Evolutionary conservation across 2,329 filamentous ascomycete species (phyloP), one percentile per base, ranked within the genome.

Genomic region (Nemania sp.): DNA sequence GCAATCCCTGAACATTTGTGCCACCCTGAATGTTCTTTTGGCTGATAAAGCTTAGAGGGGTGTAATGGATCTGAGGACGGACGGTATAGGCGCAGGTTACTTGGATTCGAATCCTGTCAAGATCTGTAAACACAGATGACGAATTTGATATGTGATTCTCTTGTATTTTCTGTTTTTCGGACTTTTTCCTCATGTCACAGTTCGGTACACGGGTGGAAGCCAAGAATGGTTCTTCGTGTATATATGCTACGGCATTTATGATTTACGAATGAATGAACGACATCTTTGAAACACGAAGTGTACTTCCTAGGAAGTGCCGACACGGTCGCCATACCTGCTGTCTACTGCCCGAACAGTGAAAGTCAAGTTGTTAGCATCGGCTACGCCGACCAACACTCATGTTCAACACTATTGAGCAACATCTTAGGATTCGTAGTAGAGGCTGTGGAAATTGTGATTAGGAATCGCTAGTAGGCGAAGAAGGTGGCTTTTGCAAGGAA

Each of bases 301-400:
- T 3, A 31, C 11, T 31, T n/a, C n/a, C n/a, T n/a, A n/a, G n/a
- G n/a, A n/a, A 31, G 28, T 9, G 28, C 30, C 11, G 4, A 24
- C 14, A 42, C 11, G 9, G 15, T 23, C 17, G 40, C 20, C 11
- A 26, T 40, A 28, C 31, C n/a, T 19, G 30, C 22, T 41, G 31
- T 45, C 44, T 37, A 53, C 44, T 41, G 42, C 49, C 22, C 31
- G 34, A 42, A 56, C 6, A 24, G 31, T 34, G 17, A 31, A 55
- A 45, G 31, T 23, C 34, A n/a, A n/a, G n/a, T n/a, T n/a, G 34
- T 39, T 58, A 41, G 56, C 57, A 59, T 64, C 62, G 63, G 63
- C 49, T 48, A 57, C 33, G 54, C 63, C 62, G 63, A 64, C 55
- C 36, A 49, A 41, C 22, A 48, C 31, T 26, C 26, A 43, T 54